Evolutionary conservation across 2,329 filamentous ascomycete species (phyloP).

Genomic region (Macrophomina pseudophaseolina): DNA sequence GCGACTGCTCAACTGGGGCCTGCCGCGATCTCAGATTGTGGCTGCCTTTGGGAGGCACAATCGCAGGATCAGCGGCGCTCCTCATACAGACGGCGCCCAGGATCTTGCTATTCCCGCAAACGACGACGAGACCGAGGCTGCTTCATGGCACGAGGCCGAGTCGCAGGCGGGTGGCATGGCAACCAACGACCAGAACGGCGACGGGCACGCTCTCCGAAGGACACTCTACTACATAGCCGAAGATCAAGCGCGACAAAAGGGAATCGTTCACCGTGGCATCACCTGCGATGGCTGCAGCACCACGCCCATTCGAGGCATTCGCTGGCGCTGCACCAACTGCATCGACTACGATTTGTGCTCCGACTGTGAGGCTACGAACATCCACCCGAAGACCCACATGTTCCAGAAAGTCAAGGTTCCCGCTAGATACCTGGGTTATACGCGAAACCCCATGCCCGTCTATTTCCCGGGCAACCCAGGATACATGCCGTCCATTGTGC

Average conservation of each 20-base stretch:
- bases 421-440: slow-evolving; percentile 78
- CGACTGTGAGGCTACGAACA: slow-evolving; percentile 77
- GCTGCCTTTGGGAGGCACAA: slow-evolving; percentile 19
- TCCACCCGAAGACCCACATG: slow-evolving; percentile 87
- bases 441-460: slow-evolving; percentile 77
- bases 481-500: slow-evolving; percentile 70
- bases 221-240: slow-evolving; percentile 92
- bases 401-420: slow-evolving; percentile 97
- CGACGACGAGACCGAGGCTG: slow-evolving; percentile 33
- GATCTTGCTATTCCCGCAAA: slow-evolving; percentile 8
- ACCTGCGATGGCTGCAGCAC: slow-evolving; percentile 89
- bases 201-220: slow-evolving; percentile 81
- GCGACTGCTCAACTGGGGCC: slow-evolving; percentile 15
- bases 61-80: neutral
- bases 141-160: slow-evolving; percentile 32
- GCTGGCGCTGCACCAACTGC: slow-evolving; percentile 95
- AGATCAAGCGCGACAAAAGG: slow-evolving; percentile 84
- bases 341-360: slow-evolving; percentile 96
- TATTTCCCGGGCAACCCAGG: slow-evolving; percentile 90
- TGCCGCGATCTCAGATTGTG: slow-evolving; percentile 10
- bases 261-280: slow-evolving; percentile 90
- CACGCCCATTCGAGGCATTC: slow-evolving; percentile 86
- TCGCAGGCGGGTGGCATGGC: slow-evolving; percentile 35
- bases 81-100: slow-evolving; percentile 13
- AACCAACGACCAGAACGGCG: slow-evolving; percentile 46